phyloP scores from a whole-genome alignment of 83 land plant species.

The Picea mariana region DNA sequence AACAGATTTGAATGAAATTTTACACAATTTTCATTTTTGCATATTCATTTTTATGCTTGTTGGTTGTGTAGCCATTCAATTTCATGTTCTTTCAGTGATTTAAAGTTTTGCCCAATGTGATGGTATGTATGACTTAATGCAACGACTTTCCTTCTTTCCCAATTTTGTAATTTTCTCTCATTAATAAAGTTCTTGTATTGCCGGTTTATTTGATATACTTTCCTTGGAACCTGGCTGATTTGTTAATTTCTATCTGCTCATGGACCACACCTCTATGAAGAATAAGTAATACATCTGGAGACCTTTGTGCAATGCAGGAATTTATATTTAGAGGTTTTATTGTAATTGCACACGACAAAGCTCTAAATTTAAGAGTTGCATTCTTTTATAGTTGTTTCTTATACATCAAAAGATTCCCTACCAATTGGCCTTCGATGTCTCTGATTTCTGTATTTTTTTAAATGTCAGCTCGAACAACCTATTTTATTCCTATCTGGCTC shows the following conservation, averaged over 20 bases:
- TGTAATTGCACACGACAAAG: background rate
- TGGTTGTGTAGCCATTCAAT: background rate
- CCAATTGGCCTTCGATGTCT: background rate
- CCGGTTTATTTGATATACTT: background rate
- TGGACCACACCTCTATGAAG: background rate
- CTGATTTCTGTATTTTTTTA: background rate
- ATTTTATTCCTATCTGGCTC: constrained; percentile 87
- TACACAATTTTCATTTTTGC: background rate
- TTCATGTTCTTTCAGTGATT: background rate
- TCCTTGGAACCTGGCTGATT: background rate
- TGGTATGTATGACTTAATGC: background rate
- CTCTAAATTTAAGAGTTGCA: background rate
- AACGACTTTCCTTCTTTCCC: too few relatives aligned
- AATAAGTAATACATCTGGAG: background rate
- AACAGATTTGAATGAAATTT: background rate
- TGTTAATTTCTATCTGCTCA: background rate
- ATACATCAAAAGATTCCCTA: background rate
- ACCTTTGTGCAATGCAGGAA: background rate
- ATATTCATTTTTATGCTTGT: background rate
- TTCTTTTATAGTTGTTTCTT: background rate
- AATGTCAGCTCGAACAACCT: constrained; percentile 80
- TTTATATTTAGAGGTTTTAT: background rate
- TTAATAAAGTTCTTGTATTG: background rate
- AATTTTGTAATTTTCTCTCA: background rate
- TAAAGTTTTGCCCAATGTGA: background rate